phyloP scores from a whole-genome alignment of 2,329 filamentous ascomycete species.

The Trichothecium sympodiale region DNA sequence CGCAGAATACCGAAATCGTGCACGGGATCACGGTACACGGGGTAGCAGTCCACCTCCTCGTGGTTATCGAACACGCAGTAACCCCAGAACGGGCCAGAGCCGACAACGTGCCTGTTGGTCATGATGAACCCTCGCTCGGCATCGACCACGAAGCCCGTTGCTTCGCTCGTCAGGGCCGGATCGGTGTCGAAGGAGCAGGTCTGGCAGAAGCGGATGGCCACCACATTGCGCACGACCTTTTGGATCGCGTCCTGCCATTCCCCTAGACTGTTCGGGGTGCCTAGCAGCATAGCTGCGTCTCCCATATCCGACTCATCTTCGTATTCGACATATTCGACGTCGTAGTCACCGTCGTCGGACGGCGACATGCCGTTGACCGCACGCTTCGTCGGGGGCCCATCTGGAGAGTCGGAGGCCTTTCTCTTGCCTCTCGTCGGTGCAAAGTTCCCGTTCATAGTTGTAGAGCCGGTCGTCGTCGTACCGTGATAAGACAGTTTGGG shows the following conservation, averaged over 20 bases:
- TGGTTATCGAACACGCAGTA: slow-evolving; percentile 99
- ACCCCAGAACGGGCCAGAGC: slow-evolving; percentile 92
- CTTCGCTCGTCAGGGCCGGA: slow-evolving; percentile 82
- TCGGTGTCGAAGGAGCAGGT: slow-evolving; percentile 99
- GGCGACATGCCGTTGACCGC: slow-evolving; percentile 36
- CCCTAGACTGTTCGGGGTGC: slow-evolving; percentile 25
- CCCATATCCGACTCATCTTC: slow-evolving; percentile 30
- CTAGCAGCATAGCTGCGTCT: slow-evolving; percentile 24
- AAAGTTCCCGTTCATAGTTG: slow-evolving; percentile 30
- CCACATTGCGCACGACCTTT: slow-evolving; percentile 85
- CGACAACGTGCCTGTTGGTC: slow-evolving; percentile 88
- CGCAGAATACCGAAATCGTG: slow-evolving; percentile 97
- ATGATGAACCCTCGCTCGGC: slow-evolving; percentile 82
- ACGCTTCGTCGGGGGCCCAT: slow-evolving; percentile 23
- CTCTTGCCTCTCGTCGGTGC: slow-evolving; percentile 35
- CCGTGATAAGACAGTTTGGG: too few relatives aligned
- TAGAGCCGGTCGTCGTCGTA: neutral
- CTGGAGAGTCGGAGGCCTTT: slow-evolving; percentile 35
- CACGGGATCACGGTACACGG: slow-evolving; percentile 94
- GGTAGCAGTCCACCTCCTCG: slow-evolving; percentile 89
- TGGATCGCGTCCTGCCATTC: slow-evolving; percentile 97
- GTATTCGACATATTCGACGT: slow-evolving; percentile 23
- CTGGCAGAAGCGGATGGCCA: slow-evolving; percentile 98
- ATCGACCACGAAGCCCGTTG: slow-evolving; percentile 95
- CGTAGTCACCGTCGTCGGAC: slow-evolving; percentile 37